Evolutionary conservation across 2,329 filamentous ascomycete species (phyloP), one percentile per base, ranked within the genome.

Genomic region (Magnaporthiopsis poae): DNA sequence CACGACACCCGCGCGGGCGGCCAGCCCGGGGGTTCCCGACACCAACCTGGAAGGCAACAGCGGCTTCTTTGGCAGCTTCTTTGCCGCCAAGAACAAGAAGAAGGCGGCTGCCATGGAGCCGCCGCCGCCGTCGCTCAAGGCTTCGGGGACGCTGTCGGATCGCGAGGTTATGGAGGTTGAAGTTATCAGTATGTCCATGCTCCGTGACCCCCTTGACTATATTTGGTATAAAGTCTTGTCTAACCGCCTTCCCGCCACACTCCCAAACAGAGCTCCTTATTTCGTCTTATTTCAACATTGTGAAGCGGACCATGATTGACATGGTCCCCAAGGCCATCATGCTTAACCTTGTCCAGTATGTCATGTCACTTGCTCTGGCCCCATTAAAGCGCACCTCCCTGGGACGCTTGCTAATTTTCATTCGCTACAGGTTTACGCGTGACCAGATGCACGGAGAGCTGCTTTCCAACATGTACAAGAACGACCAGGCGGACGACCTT

Each of bases 301-400:
- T 97, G 71, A 92, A 92, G 82, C 86, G 95, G 72, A 99, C 96
- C 68, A 96, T 99, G 92, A 97, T 98, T 71, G 95, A 99, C 75
- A 99, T 99, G 95, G 95, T 99, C 7, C 95, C 95, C 71, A 99
- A 99, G 81, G 95, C 95, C 60, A 96, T 99, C 76, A 99, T 99
- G 95, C 85, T 98, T 71, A 97, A 86, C 72, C 89, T 99, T 62
- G 95, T 99, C 65, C 89, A 94, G 90, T 96, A 87, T 77, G 63
- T 27, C 27, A 7, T 21, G 35, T 13, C 35, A 2, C 35, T 36
- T 4, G 3, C 12, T 36, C 35, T 36, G 9, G 5, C 35, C 35
- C 36, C 36, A 13, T 11, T 7, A 39, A 13, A 15, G 36, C 2
- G 12, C 36, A 39, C 36, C 12, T 5, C 12, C 3, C 3, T 13